These are phyloP conservation scores for Plectranthus barbatus DNA, from an alignment of 257 asterid genomes.

Conservation along the genomic window DNA sequence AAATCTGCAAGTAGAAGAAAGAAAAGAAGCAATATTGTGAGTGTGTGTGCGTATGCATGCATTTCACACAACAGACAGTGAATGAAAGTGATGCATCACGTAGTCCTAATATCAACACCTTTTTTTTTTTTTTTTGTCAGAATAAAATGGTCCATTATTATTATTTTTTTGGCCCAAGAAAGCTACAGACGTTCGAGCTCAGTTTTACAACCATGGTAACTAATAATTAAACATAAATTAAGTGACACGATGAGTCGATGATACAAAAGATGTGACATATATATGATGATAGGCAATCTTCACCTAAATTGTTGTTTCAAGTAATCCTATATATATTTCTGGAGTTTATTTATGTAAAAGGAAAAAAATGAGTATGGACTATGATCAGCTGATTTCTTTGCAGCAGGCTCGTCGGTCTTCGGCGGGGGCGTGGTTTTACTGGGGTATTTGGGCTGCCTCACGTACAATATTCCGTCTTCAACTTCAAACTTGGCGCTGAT, in stretches of 20 bases:
- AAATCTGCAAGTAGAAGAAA: no score
- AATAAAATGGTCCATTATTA: constrained; percentile 22
- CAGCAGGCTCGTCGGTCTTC: no score
- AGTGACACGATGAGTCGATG: no score
- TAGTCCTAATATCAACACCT: constrained; percentile 15
- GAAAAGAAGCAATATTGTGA: constrained; percentile 1
- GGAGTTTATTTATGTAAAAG: no score
- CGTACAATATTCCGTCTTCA: constrained; percentile 35
- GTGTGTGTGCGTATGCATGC: constrained; percentile 13
- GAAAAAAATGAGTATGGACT: no score
- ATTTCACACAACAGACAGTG: background rate
- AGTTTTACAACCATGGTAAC: no score
- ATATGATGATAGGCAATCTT: no score
- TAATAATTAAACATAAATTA: no score
- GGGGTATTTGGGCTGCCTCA: constrained; percentile 59
- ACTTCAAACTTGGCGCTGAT: constrained; percentile 62
- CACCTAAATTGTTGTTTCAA: background rate
- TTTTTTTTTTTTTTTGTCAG: constrained; percentile 8
- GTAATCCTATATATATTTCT: no score
- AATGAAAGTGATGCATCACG: constrained; percentile 25
- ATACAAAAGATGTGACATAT: no score
- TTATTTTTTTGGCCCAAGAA: background rate
- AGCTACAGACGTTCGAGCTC: constrained; percentile 9
- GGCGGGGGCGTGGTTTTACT: no score
- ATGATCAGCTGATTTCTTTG: no score